Percentiles rank a stretch among this genome's conserved stretches.
Conservation (phyloP, 163 green algal species). For the Scenedesmus sp. region DNA sequence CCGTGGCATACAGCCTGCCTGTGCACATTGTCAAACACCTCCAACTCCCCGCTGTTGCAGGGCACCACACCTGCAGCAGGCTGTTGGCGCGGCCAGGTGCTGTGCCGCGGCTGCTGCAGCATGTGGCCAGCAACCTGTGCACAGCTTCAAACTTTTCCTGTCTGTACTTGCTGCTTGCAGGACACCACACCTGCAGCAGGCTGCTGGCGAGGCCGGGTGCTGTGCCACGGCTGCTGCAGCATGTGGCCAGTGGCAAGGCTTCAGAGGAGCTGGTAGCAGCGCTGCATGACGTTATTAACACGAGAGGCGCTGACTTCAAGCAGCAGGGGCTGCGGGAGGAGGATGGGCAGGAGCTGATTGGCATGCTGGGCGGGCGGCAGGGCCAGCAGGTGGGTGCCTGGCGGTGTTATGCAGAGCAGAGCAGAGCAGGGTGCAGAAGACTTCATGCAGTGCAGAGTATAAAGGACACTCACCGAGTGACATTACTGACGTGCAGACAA, state of each 20-base stretch:
- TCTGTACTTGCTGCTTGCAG: not conserved
- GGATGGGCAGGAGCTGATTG: not conserved
- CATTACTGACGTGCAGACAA: too few species aligned
- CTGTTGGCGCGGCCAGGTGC: constrained; percentile 67
- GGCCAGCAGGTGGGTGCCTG: not conserved
- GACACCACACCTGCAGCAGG: constrained; percentile 44
- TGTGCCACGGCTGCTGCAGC: constrained; percentile 66
- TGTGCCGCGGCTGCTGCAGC: constrained; percentile 67
- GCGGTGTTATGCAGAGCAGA: not conserved
- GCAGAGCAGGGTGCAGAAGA: not conserved
- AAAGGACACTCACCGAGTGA: too few species aligned
- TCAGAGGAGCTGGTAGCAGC: constrained; percentile 50
- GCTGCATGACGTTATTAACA: constrained; percentile 26
- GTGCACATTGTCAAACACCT: too few species aligned
- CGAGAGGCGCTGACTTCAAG: not conserved
- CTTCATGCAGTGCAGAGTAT: too few species aligned
- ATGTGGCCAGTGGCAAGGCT: constrained; percentile 50
- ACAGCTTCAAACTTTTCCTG: too few species aligned
- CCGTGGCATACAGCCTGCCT: too few species aligned
- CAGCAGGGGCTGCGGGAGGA: not conserved
- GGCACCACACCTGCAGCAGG: constrained; percentile 43
- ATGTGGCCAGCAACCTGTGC: constrained; percentile 1
- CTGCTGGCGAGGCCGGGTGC: constrained; percentile 67
- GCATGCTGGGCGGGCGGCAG: not conserved
- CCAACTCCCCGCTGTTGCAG: not conserved